These are phyloP conservation scores for Aspergillus aculeatus DNA, from an alignment of 2,329 filamentous ascomycete genomes.

Conservation along the genomic window DNA sequence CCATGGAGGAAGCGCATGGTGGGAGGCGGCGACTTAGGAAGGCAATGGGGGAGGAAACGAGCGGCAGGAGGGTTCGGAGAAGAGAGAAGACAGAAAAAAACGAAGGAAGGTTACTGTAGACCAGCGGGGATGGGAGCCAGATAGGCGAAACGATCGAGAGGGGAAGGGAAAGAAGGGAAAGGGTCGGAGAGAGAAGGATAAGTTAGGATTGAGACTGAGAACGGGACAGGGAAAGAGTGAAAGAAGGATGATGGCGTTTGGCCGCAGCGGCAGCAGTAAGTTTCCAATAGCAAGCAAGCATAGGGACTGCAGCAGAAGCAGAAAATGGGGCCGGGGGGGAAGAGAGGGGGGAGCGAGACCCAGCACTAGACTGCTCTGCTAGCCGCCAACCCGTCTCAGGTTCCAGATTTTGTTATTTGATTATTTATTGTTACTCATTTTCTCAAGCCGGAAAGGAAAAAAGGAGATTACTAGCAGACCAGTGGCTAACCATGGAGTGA, in stretches of 20 bases:
- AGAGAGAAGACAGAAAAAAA: background rate
- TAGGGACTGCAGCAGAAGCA: background rate
- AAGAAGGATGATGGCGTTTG: background rate
- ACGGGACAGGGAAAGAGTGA: background rate
- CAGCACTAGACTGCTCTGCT: background rate
- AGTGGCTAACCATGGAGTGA: background rate
- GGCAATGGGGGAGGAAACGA: background rate
- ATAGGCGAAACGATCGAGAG: background rate
- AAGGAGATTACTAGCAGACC: background rate
- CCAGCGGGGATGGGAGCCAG: background rate
- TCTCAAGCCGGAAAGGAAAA: background rate
- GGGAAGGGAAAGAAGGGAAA: background rate
- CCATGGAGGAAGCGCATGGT: conserved; percentile 5
- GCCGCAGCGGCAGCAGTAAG: background rate
- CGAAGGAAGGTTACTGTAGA: background rate
- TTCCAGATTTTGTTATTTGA: background rate
- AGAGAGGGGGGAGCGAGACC: background rate
- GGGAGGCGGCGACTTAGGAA: background rate
- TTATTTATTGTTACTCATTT: background rate
- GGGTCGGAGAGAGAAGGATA: background rate
- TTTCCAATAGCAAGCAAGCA: background rate
- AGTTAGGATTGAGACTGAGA: background rate
- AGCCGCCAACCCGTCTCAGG: background rate
- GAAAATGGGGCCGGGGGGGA: background rate
- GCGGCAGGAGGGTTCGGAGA: background rate